Evolutionary conservation across 202 grass and related monocot species (phyloP), one percentile per base, ranked within the genome.

Genomic region (Carex sylvatica): DNA sequence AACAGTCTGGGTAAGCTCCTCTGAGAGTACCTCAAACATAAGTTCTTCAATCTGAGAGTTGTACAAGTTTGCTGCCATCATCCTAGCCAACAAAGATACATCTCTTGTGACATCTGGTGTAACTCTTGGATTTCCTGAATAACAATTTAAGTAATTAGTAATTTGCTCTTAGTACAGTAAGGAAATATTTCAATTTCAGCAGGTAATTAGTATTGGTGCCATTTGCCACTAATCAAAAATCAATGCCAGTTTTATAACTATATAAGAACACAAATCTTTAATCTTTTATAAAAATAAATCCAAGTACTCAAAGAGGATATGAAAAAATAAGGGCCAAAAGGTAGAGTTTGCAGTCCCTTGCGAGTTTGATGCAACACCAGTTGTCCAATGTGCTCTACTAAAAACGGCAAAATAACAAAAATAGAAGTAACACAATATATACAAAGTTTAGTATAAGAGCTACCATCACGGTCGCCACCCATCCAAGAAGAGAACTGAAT

Each of bases 401-500:
- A 31, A 47, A 68, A 66, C 1, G 9, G 62, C 2, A 61, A 64
- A 13, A 16, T 65, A 49, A 28, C 8, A 82, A 49, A 4, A 13
- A 46, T 52, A 67, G 52, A 75, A 49, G n/a, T 49, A 22, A 51
- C n/a, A 58, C 6, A 36, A 77, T 15, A 33, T 73, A 58, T 35
- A 13, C 35, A 14, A 23, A 70, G 19, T 31, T 60, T 11, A 36
- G 24, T 12, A 84, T 31, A 69, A 81, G 65, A 19, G 49, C 16
- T 91, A 98, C 95, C 95, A 87, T 95, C 95, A 81, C 95, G 92
- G 55, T 98, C 90, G 22, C 92, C 95, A 44, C 92, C 95, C 92
- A 98, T 98, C 95, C 95, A 98, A 68, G 95, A 98, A 53, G 87
- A 94, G 67, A 98, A 98, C 54, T 89, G 82, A 78, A 97, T 94